phyloP scores from a whole-genome alignment of 2,329 filamentous ascomycete genomes.

The Nothophaeocryptopus gaeumannii region DNA sequence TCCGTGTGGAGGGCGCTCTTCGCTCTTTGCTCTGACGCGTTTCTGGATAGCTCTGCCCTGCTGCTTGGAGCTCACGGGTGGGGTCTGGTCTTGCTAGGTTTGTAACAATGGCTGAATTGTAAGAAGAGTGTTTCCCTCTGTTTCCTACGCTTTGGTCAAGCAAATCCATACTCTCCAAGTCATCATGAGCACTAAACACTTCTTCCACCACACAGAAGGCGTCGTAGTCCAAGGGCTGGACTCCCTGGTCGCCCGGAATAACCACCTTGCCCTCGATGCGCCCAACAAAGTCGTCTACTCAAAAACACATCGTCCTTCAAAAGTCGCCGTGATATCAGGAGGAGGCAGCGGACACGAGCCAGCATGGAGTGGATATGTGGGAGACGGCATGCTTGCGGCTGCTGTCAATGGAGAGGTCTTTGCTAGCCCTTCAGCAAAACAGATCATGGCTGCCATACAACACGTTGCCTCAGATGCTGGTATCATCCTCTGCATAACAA shows the following conservation, averaged over 20 bases:
- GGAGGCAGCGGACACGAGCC: constrained; percentile 51
- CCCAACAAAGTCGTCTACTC: constrained; percentile 50
- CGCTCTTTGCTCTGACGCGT: constrained; percentile 4
- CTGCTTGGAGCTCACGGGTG: constrained; percentile 8
- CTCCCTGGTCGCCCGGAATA: constrained; percentile 47
- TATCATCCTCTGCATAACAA: constrained; percentile 49
- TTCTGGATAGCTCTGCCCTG: constrained; percentile 2
- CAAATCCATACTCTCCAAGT: too few relatives aligned
- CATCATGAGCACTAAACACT: constrained; percentile 55
- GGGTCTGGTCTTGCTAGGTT: constrained; percentile 1
- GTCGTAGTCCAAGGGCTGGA: constrained; percentile 51
- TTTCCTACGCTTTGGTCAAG: background rate
- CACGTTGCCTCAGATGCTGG: constrained; percentile 47
- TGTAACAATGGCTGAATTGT: background rate
- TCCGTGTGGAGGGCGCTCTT: background rate
- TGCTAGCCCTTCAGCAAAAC: constrained; percentile 48
- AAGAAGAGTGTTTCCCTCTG: background rate
- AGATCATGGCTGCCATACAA: constrained; percentile 49
- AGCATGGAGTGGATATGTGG: constrained; percentile 50
- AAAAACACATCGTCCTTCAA: constrained; percentile 42
- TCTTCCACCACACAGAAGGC: constrained; percentile 51
- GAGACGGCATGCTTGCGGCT: constrained; percentile 48
- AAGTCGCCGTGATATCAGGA: constrained; percentile 48
- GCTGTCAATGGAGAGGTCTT: constrained; percentile 51
- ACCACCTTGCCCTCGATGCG: constrained; percentile 44